Evolutionary conservation across 176 grass and related monocot species (phyloP).

Genomic region (Oryza rufipogon): DNA sequence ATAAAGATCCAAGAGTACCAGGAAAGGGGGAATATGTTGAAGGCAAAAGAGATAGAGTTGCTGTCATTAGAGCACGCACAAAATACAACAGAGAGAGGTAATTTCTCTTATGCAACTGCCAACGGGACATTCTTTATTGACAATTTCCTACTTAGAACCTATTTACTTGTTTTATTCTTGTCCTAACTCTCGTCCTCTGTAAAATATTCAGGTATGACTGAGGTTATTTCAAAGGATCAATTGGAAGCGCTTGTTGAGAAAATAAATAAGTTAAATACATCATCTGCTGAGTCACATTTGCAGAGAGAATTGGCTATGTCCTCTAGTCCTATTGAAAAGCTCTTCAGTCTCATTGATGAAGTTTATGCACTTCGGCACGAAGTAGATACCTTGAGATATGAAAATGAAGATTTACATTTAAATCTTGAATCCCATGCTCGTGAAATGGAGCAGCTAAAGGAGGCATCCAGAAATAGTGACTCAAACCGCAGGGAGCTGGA

Average conservation of each 20-base stretch:
- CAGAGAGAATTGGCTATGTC: slow-evolving; percentile 35
- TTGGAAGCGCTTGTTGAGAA: slow-evolving; percentile 73
- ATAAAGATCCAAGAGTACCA: slow-evolving; percentile 58
- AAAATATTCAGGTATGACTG: slow-evolving; percentile 49
- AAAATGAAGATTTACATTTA: slow-evolving; percentile 88
- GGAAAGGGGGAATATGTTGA: slow-evolving; percentile 55
- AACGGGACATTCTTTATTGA: slow-evolving; percentile 1
- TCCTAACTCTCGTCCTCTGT: slow-evolving; percentile 17
- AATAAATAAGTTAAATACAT: slow-evolving; percentile 64
- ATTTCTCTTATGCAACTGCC: neutral
- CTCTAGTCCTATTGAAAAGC: slow-evolving; percentile 65
- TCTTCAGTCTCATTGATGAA: slow-evolving; percentile 75
- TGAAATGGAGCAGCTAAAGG: slow-evolving; percentile 77
- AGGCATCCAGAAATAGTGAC: slow-evolving; percentile 53
- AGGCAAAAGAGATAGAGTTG: slow-evolving; percentile 69
- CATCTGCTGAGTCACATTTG: slow-evolving; percentile 36
- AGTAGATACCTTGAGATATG: slow-evolving; percentile 56
- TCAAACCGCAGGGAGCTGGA: slow-evolving; percentile 53
- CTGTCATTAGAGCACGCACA: slow-evolving; percentile 49
- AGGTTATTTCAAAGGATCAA: slow-evolving; percentile 64
- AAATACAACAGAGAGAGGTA: slow-evolving; percentile 61
- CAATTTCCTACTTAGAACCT: slow-evolving; percentile 31
- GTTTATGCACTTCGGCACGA: slow-evolving; percentile 57
- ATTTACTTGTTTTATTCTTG: slow-evolving; percentile 43
- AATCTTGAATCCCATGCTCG: slow-evolving; percentile 62